Evolutionary conservation across 176 grass and related monocot genomes (phyloP), one percentile per base, ranked within the genome.

Genomic region (Alloteropsis semialata): DNA sequence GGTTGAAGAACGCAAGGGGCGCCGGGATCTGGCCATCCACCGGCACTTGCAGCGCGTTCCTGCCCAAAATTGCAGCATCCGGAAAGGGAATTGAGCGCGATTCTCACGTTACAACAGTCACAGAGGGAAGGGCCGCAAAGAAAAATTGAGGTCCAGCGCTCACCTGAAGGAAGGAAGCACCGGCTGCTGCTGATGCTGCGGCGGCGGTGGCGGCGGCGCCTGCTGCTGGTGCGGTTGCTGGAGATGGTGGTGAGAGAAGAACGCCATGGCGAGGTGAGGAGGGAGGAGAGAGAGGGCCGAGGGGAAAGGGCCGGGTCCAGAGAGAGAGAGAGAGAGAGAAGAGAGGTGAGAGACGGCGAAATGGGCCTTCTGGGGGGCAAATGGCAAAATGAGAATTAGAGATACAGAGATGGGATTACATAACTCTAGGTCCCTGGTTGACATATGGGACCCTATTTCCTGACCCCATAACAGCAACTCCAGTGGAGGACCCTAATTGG

Each of bases 11-110:
- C 61, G 89, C 50, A 27, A 89, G 75, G 6, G 91, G 97, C 41
- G 89, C 87, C 73, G 87, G 87, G 80, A 91, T 90, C 90, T 99
- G 93, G 39, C 93, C 93, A 87, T 96, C 93, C 56, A 92, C 87
- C 32, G 91, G 93, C 57, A 92, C 93, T 37, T 77, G 89, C 44
- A 94, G 87, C 67, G 92, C 81, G 73, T 94, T 96, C 81, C 97
- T 99, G 93, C 62, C 24, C 44, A 77, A 48, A 91, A 72, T 53
- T 41, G 10, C 43, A 50, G 54, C 30, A 81, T 90, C 58, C 79
- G 45, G 46, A 46, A 69, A 74, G 73, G 79, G 78, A 83, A 63
- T 92, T 89, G 59, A 80, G 66, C 44, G 22, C 49, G 59, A 69
- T 78, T 53, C 34, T 56, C 58, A 75, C 39, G 50, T 21, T 13